Conservation (phyloP, 129 eudicot species). For the Helichrysum umbraculigerum region DNA sequence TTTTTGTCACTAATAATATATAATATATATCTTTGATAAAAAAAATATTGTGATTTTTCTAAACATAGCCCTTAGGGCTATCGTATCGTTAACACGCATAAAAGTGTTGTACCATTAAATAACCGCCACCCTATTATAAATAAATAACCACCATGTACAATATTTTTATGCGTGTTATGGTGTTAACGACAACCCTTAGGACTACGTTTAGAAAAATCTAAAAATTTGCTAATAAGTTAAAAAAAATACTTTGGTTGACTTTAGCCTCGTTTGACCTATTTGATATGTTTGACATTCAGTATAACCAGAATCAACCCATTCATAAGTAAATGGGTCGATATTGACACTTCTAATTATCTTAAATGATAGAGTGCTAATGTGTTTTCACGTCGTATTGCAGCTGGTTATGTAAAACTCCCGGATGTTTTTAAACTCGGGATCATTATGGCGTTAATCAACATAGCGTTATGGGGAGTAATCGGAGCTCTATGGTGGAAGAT, state of each 20-base stretch:
- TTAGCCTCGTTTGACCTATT: neutral
- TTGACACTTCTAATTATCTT: neutral
- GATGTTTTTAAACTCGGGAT: conserved; percentile 65
- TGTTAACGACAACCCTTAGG: too few species aligned
- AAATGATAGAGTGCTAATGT: neutral
- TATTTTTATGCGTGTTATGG: too few species aligned
- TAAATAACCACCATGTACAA: too few species aligned
- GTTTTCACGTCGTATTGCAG: conserved; percentile 39
- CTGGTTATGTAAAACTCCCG: conserved; percentile 67
- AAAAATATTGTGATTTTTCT: too few species aligned
- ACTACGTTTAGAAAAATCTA: too few species aligned
- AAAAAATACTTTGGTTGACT: too few species aligned
- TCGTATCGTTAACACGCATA: too few species aligned
- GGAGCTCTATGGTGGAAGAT: conserved; percentile 80
- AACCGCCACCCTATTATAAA: too few species aligned
- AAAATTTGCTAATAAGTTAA: too few species aligned
- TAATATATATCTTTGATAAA: too few species aligned
- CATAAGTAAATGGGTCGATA: neutral
- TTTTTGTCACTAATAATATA: neutral
- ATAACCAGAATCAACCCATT: neutral
- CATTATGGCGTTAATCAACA: conserved; percentile 48
- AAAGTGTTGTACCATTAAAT: too few species aligned
- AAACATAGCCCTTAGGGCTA: too few species aligned
- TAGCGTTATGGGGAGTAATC: conserved; percentile 48
- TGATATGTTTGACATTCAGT: neutral